Base-by-base conservation (phyloP, 192 early-diverging fungal genomes). In the Phlyctochytrium bullatum region DNA sequence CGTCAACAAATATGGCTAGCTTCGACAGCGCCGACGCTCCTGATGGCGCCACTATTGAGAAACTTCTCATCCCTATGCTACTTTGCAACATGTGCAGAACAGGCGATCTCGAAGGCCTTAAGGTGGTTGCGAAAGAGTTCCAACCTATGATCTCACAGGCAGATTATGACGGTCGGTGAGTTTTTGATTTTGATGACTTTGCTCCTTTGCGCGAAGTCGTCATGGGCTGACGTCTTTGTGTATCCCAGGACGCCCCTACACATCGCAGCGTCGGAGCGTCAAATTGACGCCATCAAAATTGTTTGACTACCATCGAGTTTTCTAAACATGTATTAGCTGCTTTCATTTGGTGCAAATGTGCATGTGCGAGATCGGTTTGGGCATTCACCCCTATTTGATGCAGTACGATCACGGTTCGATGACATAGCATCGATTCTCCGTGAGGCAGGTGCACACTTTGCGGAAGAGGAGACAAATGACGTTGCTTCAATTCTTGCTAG, bases 161-260 rank as follows among this genome's bases (percentile, higher is more conserved):
- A 20, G 92, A 93, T 76, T 92, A 93, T 71, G 88, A 92, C 59
- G 83, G 80, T 59, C 59, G 73, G n/a, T n/a, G n/a, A n/a, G n/a
- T n/a, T n/a, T n/a, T n/a, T n/a, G n/a, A n/a, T n/a, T n/a, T n/a
- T 57, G 68, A 66, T 56, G 61, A 62, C 30, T 67, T 23, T 33
- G 27, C n/a, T 64, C 3, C 36, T 28, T 31, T 25, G 28, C 30
- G 36, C 23, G 20, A n/a, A 12, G 30, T 61, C 20, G 33, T 6
- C 52, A 14, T 23, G 17, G 4, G 16, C 56, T 1, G 4, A 29
- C 33, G 60, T 35, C 51, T n/a, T 0, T 80, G 89, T n/a, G n/a
- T n/a, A n/a, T n/a, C n/a, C n/a, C n/a, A n/a, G n/a, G 35, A 91
- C 92, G 0, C 90, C 94, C 0, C 80, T 98, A 52, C 96, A 98